Evolutionary conservation across 306 rosid species (phyloP).

Genomic region (Crotalaria pallida): DNA sequence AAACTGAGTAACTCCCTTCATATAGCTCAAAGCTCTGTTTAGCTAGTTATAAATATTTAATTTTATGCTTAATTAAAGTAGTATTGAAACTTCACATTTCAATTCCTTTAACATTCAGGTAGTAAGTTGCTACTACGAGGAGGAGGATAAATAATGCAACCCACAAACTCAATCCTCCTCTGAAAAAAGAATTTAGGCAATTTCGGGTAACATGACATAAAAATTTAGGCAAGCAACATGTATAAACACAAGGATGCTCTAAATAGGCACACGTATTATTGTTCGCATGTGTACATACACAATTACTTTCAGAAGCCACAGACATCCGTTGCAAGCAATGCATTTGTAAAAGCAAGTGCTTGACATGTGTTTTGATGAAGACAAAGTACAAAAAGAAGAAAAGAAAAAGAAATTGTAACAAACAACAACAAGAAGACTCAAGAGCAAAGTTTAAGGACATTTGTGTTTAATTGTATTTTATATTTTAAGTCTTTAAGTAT

Average conservation of each 20-base stretch:
- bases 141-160: slow-evolving; percentile 50
- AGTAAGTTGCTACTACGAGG: slow-evolving; percentile 57
- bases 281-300: background rate
- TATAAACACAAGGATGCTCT: background rate
- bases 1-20: background rate
- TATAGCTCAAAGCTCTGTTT: background rate
- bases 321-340: background rate
- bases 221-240: too few relatives aligned
- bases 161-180: slow-evolving; percentile 77
- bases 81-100: slow-evolving; percentile 13
- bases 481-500: too few relatives aligned
- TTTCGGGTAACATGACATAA: too few relatives aligned
- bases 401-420: too few relatives aligned
- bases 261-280: background rate
- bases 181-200: background rate
- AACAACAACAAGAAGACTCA: too few relatives aligned
- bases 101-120: slow-evolving; percentile 34
- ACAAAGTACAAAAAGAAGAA: too few relatives aligned
- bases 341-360: too few relatives aligned
- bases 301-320: background rate
- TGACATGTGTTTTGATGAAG: too few relatives aligned
- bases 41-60: background rate
- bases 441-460: too few relatives aligned
- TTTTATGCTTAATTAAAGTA: background rate
- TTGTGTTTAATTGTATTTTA: too few relatives aligned